A percentile compares a stretch with the other conserved stretches of the same genome.
These are phyloP conservation scores for Cordyceps pruinosa DNA, from an alignment of 2,329 filamentous ascomycete species.

Conservation along the genomic window DNA sequence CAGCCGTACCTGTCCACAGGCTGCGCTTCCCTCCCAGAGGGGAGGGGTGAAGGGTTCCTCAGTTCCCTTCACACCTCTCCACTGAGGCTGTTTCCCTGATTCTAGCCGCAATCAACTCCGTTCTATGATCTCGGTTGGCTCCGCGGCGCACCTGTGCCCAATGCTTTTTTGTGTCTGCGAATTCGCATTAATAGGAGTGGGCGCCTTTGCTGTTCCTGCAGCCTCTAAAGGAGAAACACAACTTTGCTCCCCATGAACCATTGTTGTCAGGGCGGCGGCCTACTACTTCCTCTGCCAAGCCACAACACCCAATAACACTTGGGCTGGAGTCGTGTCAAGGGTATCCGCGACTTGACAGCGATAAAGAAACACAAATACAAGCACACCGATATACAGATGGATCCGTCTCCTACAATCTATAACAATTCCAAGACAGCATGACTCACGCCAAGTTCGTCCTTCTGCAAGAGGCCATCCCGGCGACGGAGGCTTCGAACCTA, in stretches of 20 bases:
- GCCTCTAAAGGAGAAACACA: not conserved
- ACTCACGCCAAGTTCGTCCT: constrained; percentile 8
- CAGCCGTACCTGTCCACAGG: not conserved
- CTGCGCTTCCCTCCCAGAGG: not conserved
- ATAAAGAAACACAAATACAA: too few species aligned
- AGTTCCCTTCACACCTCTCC: not conserved
- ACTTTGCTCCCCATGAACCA: not conserved
- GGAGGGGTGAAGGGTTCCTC: constrained; percentile 1
- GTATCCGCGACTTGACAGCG: not conserved
- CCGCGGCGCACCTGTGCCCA: constrained; percentile 4
- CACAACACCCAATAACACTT: too few species aligned
- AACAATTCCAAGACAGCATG: not conserved
- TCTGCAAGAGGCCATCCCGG: constrained; percentile 8
- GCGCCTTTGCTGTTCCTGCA: not conserved
- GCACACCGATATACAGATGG: too few species aligned
- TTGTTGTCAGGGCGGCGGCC: not conserved
- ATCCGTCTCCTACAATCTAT: not conserved
- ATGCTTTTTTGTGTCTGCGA: not conserved
- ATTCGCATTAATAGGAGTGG: constrained; percentile 5
- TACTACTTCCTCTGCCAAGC: too few species aligned
- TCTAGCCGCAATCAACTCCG: not conserved
- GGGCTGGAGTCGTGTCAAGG: not conserved
- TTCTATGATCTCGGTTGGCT: constrained; percentile 10
- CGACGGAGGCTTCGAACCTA: not conserved
- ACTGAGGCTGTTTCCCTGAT: constrained; percentile 10